A percentile compares a stretch with the other conserved stretches of the same genome.
Evolutionary conservation across 805 yeast species (phyloP).

Genomic region (Sporopachydermia quercuum): DNA sequence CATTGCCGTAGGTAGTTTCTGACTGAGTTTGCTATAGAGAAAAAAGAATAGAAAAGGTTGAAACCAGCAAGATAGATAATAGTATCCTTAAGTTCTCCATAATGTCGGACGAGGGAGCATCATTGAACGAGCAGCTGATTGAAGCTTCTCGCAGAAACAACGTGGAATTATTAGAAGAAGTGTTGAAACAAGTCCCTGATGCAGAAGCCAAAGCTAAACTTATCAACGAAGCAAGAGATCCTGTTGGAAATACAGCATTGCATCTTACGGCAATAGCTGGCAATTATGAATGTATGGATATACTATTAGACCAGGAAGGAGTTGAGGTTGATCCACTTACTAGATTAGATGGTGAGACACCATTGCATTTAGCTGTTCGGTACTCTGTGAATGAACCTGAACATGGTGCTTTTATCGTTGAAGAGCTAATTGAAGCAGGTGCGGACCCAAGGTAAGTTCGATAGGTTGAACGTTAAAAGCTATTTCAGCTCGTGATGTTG

Average conservation of each 20-base stretch:
- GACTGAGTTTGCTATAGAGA: too few species aligned
- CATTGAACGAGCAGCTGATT: constrained; percentile 60
- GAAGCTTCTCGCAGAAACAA: constrained; percentile 87
- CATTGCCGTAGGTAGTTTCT: too few species aligned
- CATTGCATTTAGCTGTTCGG: constrained; percentile 73
- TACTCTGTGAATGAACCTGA: constrained; percentile 73
- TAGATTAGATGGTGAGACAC: constrained; percentile 66
- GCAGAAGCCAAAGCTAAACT: constrained; percentile 25
- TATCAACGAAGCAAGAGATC: constrained; percentile 57
- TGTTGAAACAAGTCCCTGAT: constrained; percentile 30
- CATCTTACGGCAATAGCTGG: constrained; percentile 78
- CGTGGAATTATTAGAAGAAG: constrained; percentile 48
- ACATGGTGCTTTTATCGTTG: constrained; percentile 63
- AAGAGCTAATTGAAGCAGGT: constrained; percentile 81
- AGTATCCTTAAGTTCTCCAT: neutral
- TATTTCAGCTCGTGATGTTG: constrained; percentile 18
- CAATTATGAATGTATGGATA: constrained; percentile 73
- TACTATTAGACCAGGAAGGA: constrained; percentile 72
- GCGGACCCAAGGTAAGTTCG: constrained; percentile 43
- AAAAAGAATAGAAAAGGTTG: too few species aligned
- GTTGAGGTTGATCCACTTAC: constrained; percentile 79
- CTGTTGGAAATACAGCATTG: constrained; percentile 66
- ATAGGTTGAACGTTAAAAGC: neutral
- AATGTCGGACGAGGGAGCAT: constrained; percentile 46
- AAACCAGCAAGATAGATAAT: too few species aligned